phyloP scores from a whole-genome alignment of 306 rosid genomes.

The Canavalia gladiata region DNA sequence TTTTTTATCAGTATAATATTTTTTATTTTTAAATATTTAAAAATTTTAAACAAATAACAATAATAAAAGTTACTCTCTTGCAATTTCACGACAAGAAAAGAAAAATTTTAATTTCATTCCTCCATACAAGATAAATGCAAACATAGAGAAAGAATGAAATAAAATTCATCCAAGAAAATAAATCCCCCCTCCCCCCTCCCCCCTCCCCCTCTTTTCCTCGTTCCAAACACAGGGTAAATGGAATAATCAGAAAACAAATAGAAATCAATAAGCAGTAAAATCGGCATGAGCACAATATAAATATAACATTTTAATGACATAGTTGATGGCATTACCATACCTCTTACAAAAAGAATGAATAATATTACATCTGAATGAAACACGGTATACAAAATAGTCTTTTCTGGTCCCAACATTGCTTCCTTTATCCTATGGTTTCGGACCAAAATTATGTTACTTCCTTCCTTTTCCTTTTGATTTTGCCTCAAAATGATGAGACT shows the following conservation, averaged over 20 bases:
- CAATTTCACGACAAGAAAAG: too few relatives aligned
- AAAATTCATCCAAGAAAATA: too few relatives aligned
- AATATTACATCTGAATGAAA: slow-evolving; percentile 40
- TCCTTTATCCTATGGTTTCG: slow-evolving; percentile 63
- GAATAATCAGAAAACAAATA: background rate
- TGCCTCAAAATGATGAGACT: slow-evolving; percentile 87
- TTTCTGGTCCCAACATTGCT: slow-evolving; percentile 48
- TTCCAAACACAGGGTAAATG: background rate
- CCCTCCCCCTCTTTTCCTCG: too few relatives aligned
- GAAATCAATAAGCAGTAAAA: slow-evolving; percentile 15
- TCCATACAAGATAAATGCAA: too few relatives aligned
- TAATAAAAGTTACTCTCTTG: too few relatives aligned
- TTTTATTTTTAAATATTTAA: too few relatives aligned
- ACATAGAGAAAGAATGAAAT: too few relatives aligned
- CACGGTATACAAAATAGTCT: slow-evolving; percentile 38
- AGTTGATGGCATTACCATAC: slow-evolving; percentile 30
- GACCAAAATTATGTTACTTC: slow-evolving; percentile 72
- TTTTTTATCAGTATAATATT: too few relatives aligned
- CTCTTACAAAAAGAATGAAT: slow-evolving; percentile 50
- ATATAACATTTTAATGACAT: slow-evolving; percentile 29
- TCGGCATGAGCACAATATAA: slow-evolving; percentile 38
- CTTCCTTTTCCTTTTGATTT: slow-evolving; percentile 71
- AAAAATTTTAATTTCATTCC: too few relatives aligned
- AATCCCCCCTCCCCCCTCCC: too few relatives aligned
- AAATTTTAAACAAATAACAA: too few relatives aligned